Base-by-base conservation (phyloP, 1,284 basidiomycete genomes). In the Pisolithus thermaeus region DNA sequence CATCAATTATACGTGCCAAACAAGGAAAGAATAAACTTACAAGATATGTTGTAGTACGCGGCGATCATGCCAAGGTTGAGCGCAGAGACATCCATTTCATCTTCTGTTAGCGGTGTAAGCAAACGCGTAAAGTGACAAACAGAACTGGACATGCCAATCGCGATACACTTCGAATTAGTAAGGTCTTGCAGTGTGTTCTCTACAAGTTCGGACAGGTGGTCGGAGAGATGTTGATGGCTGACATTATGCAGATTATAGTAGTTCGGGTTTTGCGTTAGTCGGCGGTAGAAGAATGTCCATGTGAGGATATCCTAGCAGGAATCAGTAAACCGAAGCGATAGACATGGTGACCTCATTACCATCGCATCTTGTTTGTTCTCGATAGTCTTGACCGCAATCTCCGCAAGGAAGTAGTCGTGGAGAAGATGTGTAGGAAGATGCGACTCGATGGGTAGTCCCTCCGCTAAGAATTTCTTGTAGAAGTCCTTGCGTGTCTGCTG, bases 341-440 rank as follows among this genome's bases (percentile, higher is more conserved):
- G 1, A 7, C 5, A 18, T 36, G 16, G 8, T 25, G 9, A 16
- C 3, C 20, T 16, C 23, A 14, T 2, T 64, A 91, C 90, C 80
- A 93, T 92, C 0, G 92, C 92, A 67, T 93, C 93, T 70, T 97
- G 94, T 76, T 97, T 97, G 72, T 96, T 97, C 74, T 98, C 95
- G 56, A 99, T 97, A 3, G 96, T 99, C 74, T 94, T 94, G 28
- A 97, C 92, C 11, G 95, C 95, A 59, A 99, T 97, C 72, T 99
- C 97, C 1, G 96, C 92, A 56, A 99, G 82, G 83, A 99, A 97
- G 70, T 97, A 97, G 69, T 99, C 97, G 63, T 98, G 95, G 7
- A 92, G 74, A 65, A 88, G 79, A 67, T 89, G 83, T 1, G 88
- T 91, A 0, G 92, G 87, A 6, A 97, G 73, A 65, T 95, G 92